Conservation (phyloP, 2,329 filamentous ascomycete genomes). For the Juglanconis sp. region DNA sequence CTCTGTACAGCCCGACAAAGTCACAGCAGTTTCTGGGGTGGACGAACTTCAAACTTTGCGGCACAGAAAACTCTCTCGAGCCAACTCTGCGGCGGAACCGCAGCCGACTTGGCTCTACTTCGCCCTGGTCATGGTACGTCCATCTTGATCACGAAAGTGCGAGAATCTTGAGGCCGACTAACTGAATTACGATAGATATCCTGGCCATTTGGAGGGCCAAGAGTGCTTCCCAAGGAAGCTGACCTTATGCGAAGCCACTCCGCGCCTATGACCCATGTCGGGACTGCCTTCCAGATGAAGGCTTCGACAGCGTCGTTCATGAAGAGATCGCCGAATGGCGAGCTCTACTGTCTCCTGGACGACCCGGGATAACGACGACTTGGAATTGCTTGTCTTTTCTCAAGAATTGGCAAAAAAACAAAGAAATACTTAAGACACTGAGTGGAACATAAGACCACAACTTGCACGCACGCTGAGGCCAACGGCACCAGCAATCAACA, state of each 20-base stretch:
- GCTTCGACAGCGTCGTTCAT: not conserved
- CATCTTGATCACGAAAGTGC: not conserved
- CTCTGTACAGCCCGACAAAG: no score
- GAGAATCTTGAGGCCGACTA: not conserved
- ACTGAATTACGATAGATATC: not conserved
- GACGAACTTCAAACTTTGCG: not conserved
- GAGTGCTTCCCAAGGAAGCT: not conserved
- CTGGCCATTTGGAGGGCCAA: not conserved
- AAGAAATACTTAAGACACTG: not conserved
- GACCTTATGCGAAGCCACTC: not conserved
- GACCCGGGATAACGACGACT: not conserved
- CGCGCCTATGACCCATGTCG: not conserved
- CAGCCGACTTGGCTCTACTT: not conserved
- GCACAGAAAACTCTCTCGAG: not conserved
- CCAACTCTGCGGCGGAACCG: not conserved
- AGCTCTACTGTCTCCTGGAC: not conserved
- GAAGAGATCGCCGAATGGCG: not conserved
- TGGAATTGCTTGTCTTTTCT: not conserved
- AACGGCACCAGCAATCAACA: not conserved
- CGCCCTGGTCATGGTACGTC: not conserved
- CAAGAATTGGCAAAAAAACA: not conserved
- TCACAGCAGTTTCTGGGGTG: no score
- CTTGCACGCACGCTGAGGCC: not conserved
- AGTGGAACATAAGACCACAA: not conserved
- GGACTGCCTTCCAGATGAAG: not conserved